A percentile compares a stretch with the other conserved stretches of the same genome.
These are phyloP conservation scores for Mimosa pudica DNA, from an alignment of 306 rosid species.

Conservation along the genomic window DNA sequence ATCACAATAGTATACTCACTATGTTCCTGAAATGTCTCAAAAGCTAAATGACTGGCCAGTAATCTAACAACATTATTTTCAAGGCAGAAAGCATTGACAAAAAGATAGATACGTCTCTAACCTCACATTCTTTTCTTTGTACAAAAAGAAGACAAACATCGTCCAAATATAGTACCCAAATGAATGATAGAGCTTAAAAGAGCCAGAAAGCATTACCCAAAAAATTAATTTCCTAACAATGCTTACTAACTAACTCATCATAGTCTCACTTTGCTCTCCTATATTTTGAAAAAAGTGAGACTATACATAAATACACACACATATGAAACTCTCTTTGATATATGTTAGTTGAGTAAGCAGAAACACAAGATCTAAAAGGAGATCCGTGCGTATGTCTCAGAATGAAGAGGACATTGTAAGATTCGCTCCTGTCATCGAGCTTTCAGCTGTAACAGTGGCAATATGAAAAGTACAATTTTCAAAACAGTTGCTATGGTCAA, in stretches of 20 bases:
- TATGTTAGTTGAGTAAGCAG: constrained; percentile 13
- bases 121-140: constrained; percentile 24
- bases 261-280: not conserved
- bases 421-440: constrained; percentile 34
- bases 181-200: not conserved
- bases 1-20: too few relatives aligned
- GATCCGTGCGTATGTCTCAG: constrained; percentile 43
- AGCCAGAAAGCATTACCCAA: not conserved
- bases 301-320: too few relatives aligned
- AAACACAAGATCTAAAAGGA: constrained; percentile 37
- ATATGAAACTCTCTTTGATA: not conserved
- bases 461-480: constrained; percentile 29
- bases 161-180: constrained; percentile 12
- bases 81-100: too few relatives aligned
- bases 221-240: not conserved
- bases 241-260: not conserved
- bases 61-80: too few relatives aligned
- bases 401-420: constrained; percentile 42
- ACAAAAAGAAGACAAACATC: constrained; percentile 16
- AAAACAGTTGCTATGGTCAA: constrained; percentile 65
- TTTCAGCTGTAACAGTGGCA: constrained; percentile 41
- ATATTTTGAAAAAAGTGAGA: constrained; percentile 33
- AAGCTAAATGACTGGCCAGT: too few relatives aligned
- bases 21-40: too few relatives aligned
- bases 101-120: constrained; percentile 36